These are phyloP conservation scores for Penicillium sp. DNA, from an alignment of 2,329 filamentous ascomycete species.

Conservation along the genomic window DNA sequence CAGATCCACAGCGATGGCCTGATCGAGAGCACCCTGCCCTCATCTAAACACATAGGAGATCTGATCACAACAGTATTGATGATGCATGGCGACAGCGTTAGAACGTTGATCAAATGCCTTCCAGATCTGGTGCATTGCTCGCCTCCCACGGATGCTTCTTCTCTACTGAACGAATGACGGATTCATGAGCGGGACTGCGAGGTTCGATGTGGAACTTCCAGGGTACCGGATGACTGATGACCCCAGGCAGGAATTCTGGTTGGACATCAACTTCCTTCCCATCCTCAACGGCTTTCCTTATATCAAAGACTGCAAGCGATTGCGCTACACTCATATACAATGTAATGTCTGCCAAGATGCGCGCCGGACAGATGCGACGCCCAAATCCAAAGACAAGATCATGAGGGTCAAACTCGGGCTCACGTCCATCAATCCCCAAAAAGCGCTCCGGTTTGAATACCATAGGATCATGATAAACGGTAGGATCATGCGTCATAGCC, in stretches of 20 bases:
- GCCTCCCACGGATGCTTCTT: conserved; percentile 9
- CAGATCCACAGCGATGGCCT: too few relatives aligned
- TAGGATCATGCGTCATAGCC: conserved; percentile 42
- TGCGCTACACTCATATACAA: conserved; percentile 45
- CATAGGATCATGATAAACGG: conserved; percentile 35
- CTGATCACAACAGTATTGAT: too few relatives aligned
- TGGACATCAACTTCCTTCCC: conserved; percentile 39
- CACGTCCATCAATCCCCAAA: conserved; percentile 27
- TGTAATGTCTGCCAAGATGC: conserved; percentile 42
- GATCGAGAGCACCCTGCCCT: too few relatives aligned
- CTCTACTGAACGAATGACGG: conserved; percentile 10
- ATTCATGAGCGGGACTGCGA: conserved; percentile 9
- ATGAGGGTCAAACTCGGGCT: conserved; percentile 39
- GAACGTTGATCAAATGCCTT: background rate
- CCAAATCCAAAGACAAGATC: conserved; percentile 38
- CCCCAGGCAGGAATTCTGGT: conserved; percentile 36
- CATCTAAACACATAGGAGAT: too few relatives aligned
- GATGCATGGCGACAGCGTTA: too few relatives aligned
- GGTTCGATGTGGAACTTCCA: conserved; percentile 11
- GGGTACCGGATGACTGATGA: conserved; percentile 31
- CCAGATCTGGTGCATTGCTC: conserved; percentile 12
- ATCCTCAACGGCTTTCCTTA: conserved; percentile 37
- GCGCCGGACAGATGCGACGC: conserved; percentile 44
- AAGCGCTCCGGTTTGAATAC: conserved; percentile 47
- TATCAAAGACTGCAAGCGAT: conserved; percentile 47